Base-by-base conservation (phyloP, 1,284 basidiomycete species). In the Leccinum pallidistipes region DNA sequence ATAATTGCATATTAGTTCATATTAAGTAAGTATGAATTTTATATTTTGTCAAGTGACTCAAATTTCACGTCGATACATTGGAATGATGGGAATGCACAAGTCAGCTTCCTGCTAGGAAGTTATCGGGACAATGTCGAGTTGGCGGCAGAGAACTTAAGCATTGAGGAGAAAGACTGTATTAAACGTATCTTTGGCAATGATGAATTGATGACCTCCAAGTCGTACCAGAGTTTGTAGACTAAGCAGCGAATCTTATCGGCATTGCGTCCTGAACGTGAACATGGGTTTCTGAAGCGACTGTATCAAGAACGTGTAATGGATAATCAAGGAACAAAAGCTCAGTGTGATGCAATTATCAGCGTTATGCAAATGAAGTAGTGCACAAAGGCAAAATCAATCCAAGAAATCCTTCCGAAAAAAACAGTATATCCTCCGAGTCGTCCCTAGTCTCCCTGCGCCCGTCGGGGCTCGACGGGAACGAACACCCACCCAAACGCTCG, bases 401-500 rank as follows among this genome's bases (percentile, higher is more conserved):
- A 69, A 67, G 54, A 66, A 53, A 51, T 57, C 50, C 59, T 36
- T 51, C 40, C 57, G 4, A 51, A 34, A 29, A 9, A 16, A 51
- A 34, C 29, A 64, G 54, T 56, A 67, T 43, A 62, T 31, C 3
- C 43, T 12, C 21, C 21, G 21, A 21, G 21, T 21, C 14, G 12
- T 27, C 29, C 36, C 34, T 49, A 65, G 5, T 34, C 24, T 52
- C 18, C 43, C 18, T 21, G 18, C 18, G 11, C 11, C 10, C 11
- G 18, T 45, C 18, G 3, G 3, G 18, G 6, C 18, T 21, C 43
- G 18, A 65, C 59, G 14, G 71, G 72, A 5, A 75, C 53, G 12
- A 87, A 87, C 3, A 87, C 81, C 87, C 86, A 88, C 34, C 86
- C 85, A 71, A 85, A 86, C 7, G 78, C 76, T 65, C 83, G 77